Base-by-base conservation (phyloP, 352 stramenopile species). In the Phytophthora europaea region DNA sequence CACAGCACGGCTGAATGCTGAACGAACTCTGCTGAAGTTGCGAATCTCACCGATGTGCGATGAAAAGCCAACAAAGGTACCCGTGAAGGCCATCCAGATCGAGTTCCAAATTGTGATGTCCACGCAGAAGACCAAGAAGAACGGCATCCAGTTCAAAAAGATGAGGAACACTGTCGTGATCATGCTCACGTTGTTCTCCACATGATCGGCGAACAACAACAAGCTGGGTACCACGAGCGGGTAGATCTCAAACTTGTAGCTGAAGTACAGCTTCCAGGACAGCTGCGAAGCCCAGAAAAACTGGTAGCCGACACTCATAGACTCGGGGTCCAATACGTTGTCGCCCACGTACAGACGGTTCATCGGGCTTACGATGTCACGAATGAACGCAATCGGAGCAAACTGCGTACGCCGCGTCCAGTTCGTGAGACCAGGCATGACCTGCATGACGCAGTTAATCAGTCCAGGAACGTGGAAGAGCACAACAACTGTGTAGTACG, bases 91-190 rank as follows among this genome's bases (percentile, higher is more conserved):
- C 73, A 99, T 89, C 97, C 97, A 99, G 45, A 98, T 97, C 31
- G 97, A 90, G 71, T 99, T 99, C 97, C 97, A 99, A 70, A 99
- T 99, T 47, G 93, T 98, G 74, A 98, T 99, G 66, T 99, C 98
- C 60, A 99, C 98, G 43, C 98, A 94, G 75, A 98, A 99, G 0
- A 99, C 97, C 70, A 99, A 92, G 76, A 99, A 99, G 70, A 99
- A 98, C 9, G 98, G 98, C 31, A 98, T 77, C 98, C 98, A 99
- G 70, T 98, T 91, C 26, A 99, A 76, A 0, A 94, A 76, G 31
- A 99, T 94, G n/a, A 99, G 78, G 23, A 99, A 74, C 43, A 82
- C 67, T 3, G 92, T 98, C 51, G 83, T 88, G 61, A 96, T 81
- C 53, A 97, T 89, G 56, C 87, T 95, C 50, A 95, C 91, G 34